Percentiles rank a stretch among this genome's conserved stretches.
phyloP scores from a whole-genome alignment of 495 filamentous ascomycete species.

The Astrothelium macrocarpum region DNA sequence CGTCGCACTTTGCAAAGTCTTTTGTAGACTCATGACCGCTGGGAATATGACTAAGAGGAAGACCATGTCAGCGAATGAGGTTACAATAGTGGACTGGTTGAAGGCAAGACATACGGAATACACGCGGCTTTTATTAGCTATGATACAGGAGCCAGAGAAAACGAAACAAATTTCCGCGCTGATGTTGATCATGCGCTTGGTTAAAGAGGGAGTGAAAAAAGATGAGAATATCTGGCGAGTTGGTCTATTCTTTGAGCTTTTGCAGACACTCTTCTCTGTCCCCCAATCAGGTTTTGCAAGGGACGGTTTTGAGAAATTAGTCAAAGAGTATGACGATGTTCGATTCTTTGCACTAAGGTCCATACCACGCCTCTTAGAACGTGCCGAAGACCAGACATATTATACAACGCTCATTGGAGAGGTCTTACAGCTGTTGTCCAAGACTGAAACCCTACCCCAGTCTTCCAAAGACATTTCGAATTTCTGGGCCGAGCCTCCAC shows the following conservation, averaged over 20 bases:
- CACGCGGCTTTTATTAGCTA: constrained; percentile 19
- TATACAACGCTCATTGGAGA: constrained; percentile 7
- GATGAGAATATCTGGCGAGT: constrained; percentile 56
- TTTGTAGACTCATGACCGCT: constrained; percentile 68
- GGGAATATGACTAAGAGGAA: constrained; percentile 58
- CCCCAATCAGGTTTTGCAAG: constrained; percentile 46
- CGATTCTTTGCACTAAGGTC: constrained; percentile 67
- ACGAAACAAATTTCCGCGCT: constrained; percentile 48
- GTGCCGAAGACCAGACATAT: neutral
- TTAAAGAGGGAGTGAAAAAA: constrained; percentile 65
- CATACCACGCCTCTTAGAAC: constrained; percentile 35
- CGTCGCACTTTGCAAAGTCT: constrained; percentile 80
- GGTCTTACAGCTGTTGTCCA: constrained; percentile 44
- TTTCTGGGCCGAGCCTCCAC: constrained; percentile 39
- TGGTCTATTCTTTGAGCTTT: constrained; percentile 50
- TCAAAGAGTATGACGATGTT: constrained; percentile 74
- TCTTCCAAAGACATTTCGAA: constrained; percentile 51
- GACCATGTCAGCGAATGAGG: constrained; percentile 59
- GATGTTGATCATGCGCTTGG: constrained; percentile 68
- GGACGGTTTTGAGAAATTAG: constrained; percentile 65
- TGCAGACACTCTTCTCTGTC: constrained; percentile 52
- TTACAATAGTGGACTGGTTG: constrained; percentile 68
- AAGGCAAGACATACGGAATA: constrained; percentile 64
- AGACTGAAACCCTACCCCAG: constrained; percentile 53
- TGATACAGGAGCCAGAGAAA: constrained; percentile 18